phyloP scores from a whole-genome alignment of 768 basidiomycete species.

The Hygrophorus pudorinus region DNA sequence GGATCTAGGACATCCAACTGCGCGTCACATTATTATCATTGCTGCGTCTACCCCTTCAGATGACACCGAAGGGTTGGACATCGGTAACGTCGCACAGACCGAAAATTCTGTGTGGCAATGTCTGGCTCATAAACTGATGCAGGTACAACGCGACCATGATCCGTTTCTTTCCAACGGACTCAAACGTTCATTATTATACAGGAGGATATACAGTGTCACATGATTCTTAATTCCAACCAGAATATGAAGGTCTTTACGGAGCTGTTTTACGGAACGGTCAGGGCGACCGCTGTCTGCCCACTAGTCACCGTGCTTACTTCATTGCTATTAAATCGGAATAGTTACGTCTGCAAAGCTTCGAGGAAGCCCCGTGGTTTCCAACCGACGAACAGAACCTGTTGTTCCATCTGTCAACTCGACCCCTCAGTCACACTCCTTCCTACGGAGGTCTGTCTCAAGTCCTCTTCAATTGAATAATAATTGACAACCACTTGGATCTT shows the following conservation, averaged over 20 bases:
- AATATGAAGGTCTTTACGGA: conserved; percentile 35
- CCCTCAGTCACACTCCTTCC: conserved; percentile 12
- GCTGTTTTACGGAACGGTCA: conserved; percentile 38
- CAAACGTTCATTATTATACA: conserved; percentile 15
- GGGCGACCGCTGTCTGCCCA: neutral
- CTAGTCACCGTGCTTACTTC: neutral
- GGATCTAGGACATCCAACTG: conserved; percentile 18
- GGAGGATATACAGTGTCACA: conserved; percentile 48
- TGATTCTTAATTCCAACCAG: conserved; percentile 39
- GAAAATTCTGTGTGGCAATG: conserved; percentile 29
- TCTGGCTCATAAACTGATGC: conserved; percentile 33
- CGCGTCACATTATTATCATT: conserved; percentile 44
- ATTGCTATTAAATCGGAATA: conserved; percentile 10
- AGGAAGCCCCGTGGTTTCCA: conserved; percentile 35
- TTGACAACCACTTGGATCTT: neutral
- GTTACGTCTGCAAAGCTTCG: conserved; percentile 29
- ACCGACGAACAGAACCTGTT: conserved; percentile 24
- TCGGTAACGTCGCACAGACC: conserved; percentile 18
- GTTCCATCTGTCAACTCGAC: conserved; percentile 35
- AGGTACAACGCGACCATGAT: conserved; percentile 25
- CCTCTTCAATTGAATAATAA: conserved; percentile 3
- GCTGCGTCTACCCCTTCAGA: conserved; percentile 37
- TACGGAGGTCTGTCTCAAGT: conserved; percentile 18
- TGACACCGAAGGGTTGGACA: conserved; percentile 14
- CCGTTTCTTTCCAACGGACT: neutral